A percentile compares a stretch with the other conserved stretches of the same genome.
phyloP scores from a whole-genome alignment of 305 asterid genomes.

The Striga hermonthica region DNA sequence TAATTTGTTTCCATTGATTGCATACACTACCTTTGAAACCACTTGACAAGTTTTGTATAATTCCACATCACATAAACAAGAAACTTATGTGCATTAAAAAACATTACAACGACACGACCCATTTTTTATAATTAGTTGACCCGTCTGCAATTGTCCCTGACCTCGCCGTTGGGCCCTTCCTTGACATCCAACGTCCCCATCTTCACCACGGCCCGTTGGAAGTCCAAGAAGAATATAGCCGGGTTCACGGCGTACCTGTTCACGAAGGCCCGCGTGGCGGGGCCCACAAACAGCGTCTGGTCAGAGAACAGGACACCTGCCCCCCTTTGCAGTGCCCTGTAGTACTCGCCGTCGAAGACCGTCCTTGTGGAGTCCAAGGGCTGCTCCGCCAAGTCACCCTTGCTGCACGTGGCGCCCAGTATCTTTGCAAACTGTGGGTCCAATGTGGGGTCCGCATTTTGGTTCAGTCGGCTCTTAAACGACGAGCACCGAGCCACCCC shows the following conservation, averaged over 20 bases:
- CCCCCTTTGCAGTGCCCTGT: conserved; percentile 48
- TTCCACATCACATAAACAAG: too few species aligned
- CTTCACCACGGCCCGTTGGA: conserved; percentile 72
- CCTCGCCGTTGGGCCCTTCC: conserved; percentile 66
- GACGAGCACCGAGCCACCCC: conserved; percentile 88
- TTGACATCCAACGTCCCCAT: conserved; percentile 75
- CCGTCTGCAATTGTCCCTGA: conserved; percentile 50
- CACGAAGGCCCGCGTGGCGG: conserved; percentile 55
- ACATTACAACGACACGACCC: too few species aligned
- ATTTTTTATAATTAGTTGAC: conserved; percentile 38
- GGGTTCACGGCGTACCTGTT: conserved; percentile 58
- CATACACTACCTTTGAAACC: too few species aligned
- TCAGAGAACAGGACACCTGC: conserved; percentile 75
- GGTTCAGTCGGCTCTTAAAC: conserved; percentile 61
- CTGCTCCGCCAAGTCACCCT: conserved; percentile 70
- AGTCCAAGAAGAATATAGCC: conserved; percentile 81
- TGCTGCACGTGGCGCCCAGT: conserved; percentile 54
- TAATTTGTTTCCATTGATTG: too few species aligned
- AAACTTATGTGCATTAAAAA: too few species aligned
- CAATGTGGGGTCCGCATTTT: conserved; percentile 60
- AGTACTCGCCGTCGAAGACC: conserved; percentile 61
- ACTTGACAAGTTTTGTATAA: too few species aligned
- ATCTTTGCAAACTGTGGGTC: conserved; percentile 56
- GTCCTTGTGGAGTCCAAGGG: conserved; percentile 56
- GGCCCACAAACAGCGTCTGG: conserved; percentile 59